Percentiles rank a stretch among this genome's conserved stretches.
phyloP scores from a whole-genome alignment of 805 yeast genomes.

The Wickerhamomyces rabaulensis region DNA sequence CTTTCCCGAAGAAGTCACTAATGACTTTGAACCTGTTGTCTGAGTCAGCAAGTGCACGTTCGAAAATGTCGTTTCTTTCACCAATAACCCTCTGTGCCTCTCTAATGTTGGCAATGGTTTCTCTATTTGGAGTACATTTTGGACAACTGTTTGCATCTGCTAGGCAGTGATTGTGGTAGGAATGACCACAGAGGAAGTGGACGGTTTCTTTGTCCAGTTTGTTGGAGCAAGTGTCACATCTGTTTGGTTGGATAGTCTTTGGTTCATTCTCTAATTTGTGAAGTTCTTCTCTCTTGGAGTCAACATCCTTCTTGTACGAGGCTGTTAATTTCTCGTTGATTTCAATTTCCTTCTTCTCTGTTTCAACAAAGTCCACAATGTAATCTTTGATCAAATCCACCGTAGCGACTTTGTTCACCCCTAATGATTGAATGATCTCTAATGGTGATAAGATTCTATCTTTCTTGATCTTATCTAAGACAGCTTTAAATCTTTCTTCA shows the following conservation, averaged over 20 bases:
- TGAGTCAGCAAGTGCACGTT: slow-evolving; percentile 43
- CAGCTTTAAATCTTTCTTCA: slow-evolving; percentile 36
- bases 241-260: slow-evolving; percentile 33
- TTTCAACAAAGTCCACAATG: slow-evolving; percentile 53
- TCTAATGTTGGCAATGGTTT: slow-evolving; percentile 54
- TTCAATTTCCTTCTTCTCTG: slow-evolving; percentile 58
- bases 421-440: slow-evolving; percentile 68
- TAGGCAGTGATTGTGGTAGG: slow-evolving; percentile 80
- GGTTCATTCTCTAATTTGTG: slow-evolving; percentile 35
- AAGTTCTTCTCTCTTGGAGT: slow-evolving; percentile 48
- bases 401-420: slow-evolving; percentile 56
- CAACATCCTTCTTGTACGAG: slow-evolving; percentile 64
- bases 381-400: slow-evolving; percentile 70
- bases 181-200: slow-evolving; percentile 82
- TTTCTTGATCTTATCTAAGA: slow-evolving; percentile 49
- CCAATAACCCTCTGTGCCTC: slow-evolving; percentile 57
- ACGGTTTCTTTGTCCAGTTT: slow-evolving; percentile 72
- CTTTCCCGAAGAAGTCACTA: slow-evolving; percentile 81
- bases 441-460: slow-evolving; percentile 60
- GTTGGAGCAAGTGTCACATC: slow-evolving; percentile 21
- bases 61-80: slow-evolving; percentile 59
- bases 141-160: slow-evolving; percentile 64
- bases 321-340: slow-evolving; percentile 61
- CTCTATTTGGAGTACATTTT: slow-evolving; percentile 64
- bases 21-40: slow-evolving; percentile 68